Conservation (phyloP, 768 basidiomycete species). For the Boletus rubroflammeus region DNA sequence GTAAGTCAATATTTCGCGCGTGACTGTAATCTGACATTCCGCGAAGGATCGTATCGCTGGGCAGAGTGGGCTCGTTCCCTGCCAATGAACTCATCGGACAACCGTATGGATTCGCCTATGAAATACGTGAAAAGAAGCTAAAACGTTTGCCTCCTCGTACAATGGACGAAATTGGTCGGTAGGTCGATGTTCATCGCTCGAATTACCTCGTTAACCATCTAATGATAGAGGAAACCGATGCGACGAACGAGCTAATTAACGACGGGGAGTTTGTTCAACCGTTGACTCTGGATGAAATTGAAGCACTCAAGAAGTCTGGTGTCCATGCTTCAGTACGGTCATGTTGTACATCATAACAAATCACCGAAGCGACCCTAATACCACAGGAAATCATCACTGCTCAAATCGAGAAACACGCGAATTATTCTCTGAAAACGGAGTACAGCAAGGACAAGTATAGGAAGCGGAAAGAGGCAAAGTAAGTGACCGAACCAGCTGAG, state of each 20-base stretch:
- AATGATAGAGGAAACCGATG: slow-evolving; percentile 84
- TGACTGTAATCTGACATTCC: slow-evolving; percentile 1
- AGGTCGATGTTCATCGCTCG: slow-evolving; percentile 1
- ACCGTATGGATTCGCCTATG: slow-evolving; percentile 86
- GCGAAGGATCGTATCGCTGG: slow-evolving; percentile 65
- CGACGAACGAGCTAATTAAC: slow-evolving; percentile 94
- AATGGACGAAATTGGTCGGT: slow-evolving; percentile 75
- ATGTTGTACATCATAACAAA: slow-evolving; percentile 1
- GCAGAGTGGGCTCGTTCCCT: slow-evolving; percentile 83
- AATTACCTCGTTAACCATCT: slow-evolving; percentile 1
- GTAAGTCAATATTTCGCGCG: slow-evolving; percentile 41
- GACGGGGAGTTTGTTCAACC: slow-evolving; percentile 84
- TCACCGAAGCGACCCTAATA: slow-evolving; percentile 10
- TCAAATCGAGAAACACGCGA: slow-evolving; percentile 91
- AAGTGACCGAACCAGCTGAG: slow-evolving; percentile 22
- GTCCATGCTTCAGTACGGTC: slow-evolving; percentile 65
- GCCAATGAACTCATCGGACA: slow-evolving; percentile 75
- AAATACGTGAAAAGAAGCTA: slow-evolving; percentile 72
- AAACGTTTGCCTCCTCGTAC: slow-evolving; percentile 57
- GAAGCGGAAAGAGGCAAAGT: slow-evolving; percentile 97
- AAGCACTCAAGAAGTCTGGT: slow-evolving; percentile 77
- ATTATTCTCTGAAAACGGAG: slow-evolving; percentile 92
- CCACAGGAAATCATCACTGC: slow-evolving; percentile 87
- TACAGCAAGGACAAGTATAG: slow-evolving; percentile 99
- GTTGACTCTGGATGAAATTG: slow-evolving; percentile 79